Conservation (phyloP, 2,329 filamentous ascomycete species). For the Aspergillus sp. region DNA sequence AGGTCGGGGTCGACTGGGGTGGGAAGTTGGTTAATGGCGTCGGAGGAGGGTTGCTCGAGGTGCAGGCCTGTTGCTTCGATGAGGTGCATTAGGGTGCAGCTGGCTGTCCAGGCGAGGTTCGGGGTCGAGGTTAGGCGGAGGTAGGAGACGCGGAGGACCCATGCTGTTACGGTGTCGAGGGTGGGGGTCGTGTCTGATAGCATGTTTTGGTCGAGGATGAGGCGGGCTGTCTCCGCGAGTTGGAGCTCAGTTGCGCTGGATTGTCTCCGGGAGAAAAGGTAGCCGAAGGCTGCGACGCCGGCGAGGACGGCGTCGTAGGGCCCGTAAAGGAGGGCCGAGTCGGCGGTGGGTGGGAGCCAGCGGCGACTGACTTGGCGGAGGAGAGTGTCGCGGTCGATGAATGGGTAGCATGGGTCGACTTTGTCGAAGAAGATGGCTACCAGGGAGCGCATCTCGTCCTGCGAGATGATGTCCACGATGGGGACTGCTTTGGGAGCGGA, state of each 20-base stretch:
- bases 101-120: conserved; percentile 58
- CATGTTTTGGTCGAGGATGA: conserved; percentile 48
- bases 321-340: conserved; percentile 23
- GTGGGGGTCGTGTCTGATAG: conserved; percentile 29
- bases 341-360: conserved; percentile 25
- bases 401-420: conserved; percentile 57
- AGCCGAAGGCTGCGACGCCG: conserved; percentile 58
- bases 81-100: conserved; percentile 60
- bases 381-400: conserved; percentile 39
- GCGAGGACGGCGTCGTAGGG: conserved; percentile 54
- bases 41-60: conserved; percentile 27
- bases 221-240: conserved; percentile 50
- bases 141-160: conserved; percentile 58
- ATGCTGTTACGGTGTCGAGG: conserved; percentile 41
- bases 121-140: conserved; percentile 57
- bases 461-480: conserved; percentile 52
- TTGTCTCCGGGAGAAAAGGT: conserved; percentile 52
- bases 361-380: conserved; percentile 34
- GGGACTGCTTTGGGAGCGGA: conserved; percentile 24
- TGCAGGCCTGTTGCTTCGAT: conserved; percentile 54
- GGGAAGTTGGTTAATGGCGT: conserved; percentile 15
- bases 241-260: conserved; percentile 48
- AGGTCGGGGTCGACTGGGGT: conserved; percentile 38
- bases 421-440: conserved; percentile 56
- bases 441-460: conserved; percentile 51